phyloP scores from a whole-genome alignment of 257 asterid genomes.

The Echium plantagineum region DNA sequence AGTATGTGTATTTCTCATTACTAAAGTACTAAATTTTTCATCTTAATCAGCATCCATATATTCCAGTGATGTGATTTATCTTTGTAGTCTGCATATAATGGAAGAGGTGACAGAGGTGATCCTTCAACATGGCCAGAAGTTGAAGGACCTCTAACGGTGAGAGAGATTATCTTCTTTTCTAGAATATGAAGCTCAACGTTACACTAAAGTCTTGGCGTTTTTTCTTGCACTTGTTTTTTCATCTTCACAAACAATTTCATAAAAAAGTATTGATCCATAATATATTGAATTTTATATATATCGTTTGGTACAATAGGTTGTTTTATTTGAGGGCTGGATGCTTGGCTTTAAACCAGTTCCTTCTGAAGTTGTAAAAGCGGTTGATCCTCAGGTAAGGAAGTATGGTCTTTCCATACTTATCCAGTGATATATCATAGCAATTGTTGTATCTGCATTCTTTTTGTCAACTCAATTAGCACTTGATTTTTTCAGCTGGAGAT shows the following conservation, averaged over 20 bases:
- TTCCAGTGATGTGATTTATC: conserved; percentile 18
- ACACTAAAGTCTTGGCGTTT: no score
- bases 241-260: no score
- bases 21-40: conserved; percentile 15
- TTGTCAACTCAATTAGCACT: conserved; percentile 11
- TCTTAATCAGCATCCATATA: conserved; percentile 13
- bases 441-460: background rate
- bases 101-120: conserved; percentile 92
- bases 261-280: no score
- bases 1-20: conserved; percentile 28
- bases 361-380: conserved; percentile 54
- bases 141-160: conserved; percentile 91
- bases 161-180: conserved; percentile 2
- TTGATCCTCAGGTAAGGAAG: conserved; percentile 93
- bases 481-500: conserved; percentile 58
- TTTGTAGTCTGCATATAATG: conserved; percentile 76
- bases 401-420: conserved; percentile 11
- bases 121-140: conserved; percentile 92
- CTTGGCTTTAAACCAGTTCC: conserved; percentile 94
- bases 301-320: conserved; percentile 33
- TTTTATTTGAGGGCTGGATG: conserved; percentile 99
- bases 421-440: conserved; percentile 2
- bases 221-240: no score
- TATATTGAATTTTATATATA: no score
- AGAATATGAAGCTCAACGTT: background rate